A percentile compares a stretch with the other conserved stretches of the same genome.
Conservation (phyloP, 2,329 filamentous ascomycete genomes). For the Colletotrichum melonis region DNA sequence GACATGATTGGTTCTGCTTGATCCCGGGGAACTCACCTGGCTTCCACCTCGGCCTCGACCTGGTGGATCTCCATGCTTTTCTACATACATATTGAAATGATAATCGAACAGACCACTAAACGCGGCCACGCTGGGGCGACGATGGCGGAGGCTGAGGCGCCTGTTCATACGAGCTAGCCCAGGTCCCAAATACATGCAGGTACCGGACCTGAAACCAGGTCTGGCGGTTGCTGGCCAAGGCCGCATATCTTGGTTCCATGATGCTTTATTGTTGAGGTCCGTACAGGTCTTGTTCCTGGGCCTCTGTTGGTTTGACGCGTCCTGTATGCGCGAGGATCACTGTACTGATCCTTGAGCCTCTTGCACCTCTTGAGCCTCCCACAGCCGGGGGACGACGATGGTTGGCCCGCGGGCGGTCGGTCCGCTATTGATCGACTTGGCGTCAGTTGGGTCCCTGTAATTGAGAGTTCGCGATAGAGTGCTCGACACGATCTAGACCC, state of each 20-base stretch:
- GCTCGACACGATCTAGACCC: conserved; percentile 15
- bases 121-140: not conserved
- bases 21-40: not conserved
- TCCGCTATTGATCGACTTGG: conserved; percentile 5
- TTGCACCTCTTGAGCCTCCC: conserved; percentile 8
- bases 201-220: conserved; percentile 27
- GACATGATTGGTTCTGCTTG: conserved; percentile 34
- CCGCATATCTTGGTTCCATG: conserved; percentile 19
- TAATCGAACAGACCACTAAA: not conserved
- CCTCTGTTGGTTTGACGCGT: not conserved
- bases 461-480: not conserved
- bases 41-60: not conserved
- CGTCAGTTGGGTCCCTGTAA: not conserved
- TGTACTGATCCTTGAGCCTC: conserved; percentile 12
- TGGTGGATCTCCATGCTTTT: not conserved
- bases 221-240: conserved; percentile 27
- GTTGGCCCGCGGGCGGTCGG: conserved; percentile 6
- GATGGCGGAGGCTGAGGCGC: conserved; percentile 32
- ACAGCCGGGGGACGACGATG: not conserved
- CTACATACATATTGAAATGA: not conserved
- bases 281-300: not conserved
- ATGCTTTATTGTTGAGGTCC: conserved; percentile 1
- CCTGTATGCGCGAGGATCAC: not conserved
- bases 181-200: not conserved
- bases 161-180: conserved; percentile 22